Evolutionary conservation across 2,329 filamentous ascomycete genomes (phyloP).

Genomic region (Malbranchea zuffiana): DNA sequence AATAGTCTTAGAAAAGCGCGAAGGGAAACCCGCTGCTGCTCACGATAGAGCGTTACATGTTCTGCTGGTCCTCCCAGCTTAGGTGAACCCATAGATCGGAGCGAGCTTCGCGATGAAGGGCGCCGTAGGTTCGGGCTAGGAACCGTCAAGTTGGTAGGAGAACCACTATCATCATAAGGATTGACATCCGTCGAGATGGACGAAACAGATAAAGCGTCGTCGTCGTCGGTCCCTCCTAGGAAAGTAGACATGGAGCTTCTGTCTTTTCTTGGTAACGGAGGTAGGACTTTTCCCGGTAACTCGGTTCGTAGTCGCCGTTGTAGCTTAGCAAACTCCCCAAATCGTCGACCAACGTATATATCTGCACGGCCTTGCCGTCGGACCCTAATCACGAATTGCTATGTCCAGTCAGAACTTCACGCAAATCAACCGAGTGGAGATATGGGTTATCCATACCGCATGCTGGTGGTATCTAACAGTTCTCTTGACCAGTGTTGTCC

Average conservation of each 20-base stretch:
- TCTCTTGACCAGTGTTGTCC: constrained; percentile 68
- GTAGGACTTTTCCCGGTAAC: constrained; percentile 79
- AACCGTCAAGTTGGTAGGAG: constrained; percentile 24
- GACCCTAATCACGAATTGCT: constrained; percentile 85
- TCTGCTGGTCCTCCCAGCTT: constrained; percentile 37
- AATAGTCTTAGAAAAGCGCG: constrained; percentile 82
- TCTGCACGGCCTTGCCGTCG: constrained; percentile 66
- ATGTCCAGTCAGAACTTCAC: constrained; percentile 1
- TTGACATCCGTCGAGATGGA: constrained; percentile 61
- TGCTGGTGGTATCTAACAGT: constrained; percentile 85
- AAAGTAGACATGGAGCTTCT: constrained; percentile 59
- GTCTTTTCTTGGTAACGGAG: constrained; percentile 82
- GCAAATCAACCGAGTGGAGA: neutral
- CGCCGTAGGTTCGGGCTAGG: constrained; percentile 3
- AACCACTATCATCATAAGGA: constrained; percentile 30
- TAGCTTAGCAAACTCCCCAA: constrained; percentile 74
- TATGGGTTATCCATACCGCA: constrained; percentile 51
- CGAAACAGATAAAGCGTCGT: constrained; percentile 69
- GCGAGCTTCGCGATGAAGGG: constrained; percentile 20
- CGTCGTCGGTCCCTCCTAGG: constrained; percentile 52
- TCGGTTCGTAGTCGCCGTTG: constrained; percentile 72
- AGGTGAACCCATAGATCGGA: constrained; percentile 19
- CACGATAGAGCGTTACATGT: constrained; percentile 60
- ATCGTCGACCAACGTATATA: constrained; percentile 70
- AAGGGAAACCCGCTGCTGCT: constrained; percentile 82